A percentile compares a stretch with the other conserved stretches of the same genome.
Evolutionary conservation across 495 filamentous ascomycete genomes (phyloP).

Genomic region (Pseudomonodictys pantanalensis): DNA sequence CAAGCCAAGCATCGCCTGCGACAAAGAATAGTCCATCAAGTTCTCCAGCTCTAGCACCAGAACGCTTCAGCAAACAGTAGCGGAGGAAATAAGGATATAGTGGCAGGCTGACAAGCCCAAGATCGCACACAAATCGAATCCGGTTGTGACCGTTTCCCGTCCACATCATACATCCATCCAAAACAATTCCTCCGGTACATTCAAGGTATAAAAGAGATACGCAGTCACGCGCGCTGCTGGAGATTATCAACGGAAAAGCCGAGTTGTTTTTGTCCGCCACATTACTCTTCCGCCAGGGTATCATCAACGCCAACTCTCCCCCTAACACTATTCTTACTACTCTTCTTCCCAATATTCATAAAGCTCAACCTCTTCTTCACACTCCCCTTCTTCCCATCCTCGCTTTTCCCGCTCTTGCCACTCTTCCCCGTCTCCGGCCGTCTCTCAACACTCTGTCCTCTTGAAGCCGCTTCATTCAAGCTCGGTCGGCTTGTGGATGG

Average conservation of each 20-base stretch:
- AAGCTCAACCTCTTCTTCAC: constrained; percentile 70
- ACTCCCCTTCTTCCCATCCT: constrained; percentile 47
- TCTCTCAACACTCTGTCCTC: constrained; percentile 29
- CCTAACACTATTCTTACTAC: constrained; percentile 47
- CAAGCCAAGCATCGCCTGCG: background rate
- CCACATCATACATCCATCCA: no score
- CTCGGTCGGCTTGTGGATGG: constrained; percentile 3
- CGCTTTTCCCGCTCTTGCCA: constrained; percentile 27
- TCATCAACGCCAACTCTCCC: constrained; percentile 22
- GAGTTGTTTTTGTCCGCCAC: background rate
- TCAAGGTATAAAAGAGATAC: background rate
- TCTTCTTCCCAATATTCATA: constrained; percentile 65
- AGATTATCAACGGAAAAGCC: background rate
- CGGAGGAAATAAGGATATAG: no score
- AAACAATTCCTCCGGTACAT: no score
- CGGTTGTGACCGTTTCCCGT: no score
- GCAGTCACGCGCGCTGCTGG: background rate
- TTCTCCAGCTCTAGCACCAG: no score
- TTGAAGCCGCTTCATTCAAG: constrained; percentile 3
- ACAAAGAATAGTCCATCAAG: no score
- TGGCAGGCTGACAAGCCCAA: no score
- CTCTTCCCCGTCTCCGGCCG: constrained; percentile 41
- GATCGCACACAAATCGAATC: no score
- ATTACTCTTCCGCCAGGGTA: constrained; percentile 34
- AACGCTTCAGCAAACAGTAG: no score